Base-by-base conservation (phyloP, 345 rosid genomes). In the Mangifera indica region DNA sequence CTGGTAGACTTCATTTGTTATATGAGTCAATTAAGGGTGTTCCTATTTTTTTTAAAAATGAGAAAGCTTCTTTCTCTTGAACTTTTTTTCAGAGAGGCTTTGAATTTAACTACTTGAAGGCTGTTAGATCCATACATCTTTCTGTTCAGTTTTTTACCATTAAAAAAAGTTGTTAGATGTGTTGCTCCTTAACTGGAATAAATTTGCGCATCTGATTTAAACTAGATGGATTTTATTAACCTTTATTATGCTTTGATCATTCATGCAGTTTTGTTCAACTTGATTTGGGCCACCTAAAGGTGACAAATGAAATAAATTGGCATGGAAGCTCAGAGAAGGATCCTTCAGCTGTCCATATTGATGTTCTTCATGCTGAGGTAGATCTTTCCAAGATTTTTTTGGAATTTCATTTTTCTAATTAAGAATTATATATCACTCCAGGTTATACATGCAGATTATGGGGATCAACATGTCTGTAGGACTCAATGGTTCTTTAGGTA, bases 391-490 rank as follows among this genome's bases (percentile, higher is more conserved):
- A 71, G 37, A 54, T 66, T 77, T 7, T 37, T 60, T 48, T 22
- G 60, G 65, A 69, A 32, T 57, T 49, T 49, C 17, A 24, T 60
- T 25, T 48, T 15, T 72, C 76, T 70, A 58, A 34, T 59, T 34
- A 69, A 71, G 24, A 65, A 60, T 74, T 53, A 37, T 57, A 15
- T 55, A 74, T 78, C 18, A 69, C 32, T 70, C 65, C 63, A 53
- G 63, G 67, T 69, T 67, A 63, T 69, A 76, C 71, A 78, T 81
- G 67, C 87, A 95, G 99, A 88, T 95, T 81, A 80, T 85, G 74
- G 98, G 99, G 74, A 81, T 95, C 72, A 95, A 95, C 84, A 95
- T 95, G 99, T 81, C 91, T 62, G 89, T 92, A 25, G 99, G 99
- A 76, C 86, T 95, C 58, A 77, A 89, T 76, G 94, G 98, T 73